Evolutionary conservation across 371 early-diverging fungal genomes (phyloP), one percentile per base, ranked within the genome.

Genomic region (Mucor plumbeus): DNA sequence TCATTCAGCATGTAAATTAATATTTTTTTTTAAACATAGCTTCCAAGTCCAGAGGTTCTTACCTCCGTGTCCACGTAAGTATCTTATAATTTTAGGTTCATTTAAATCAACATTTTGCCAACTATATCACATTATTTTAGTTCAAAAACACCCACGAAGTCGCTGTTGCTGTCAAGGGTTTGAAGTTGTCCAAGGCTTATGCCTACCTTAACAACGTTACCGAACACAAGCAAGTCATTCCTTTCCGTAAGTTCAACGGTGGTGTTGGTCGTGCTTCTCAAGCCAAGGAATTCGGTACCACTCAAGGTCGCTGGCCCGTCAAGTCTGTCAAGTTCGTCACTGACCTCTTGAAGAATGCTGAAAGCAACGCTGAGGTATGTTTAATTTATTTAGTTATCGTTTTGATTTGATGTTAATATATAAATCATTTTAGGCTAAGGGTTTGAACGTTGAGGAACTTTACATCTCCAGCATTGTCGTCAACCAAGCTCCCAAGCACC

Each of bases 61-160:
- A 97, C 92, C 93, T 98, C 77, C 96, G 97, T 82, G 97, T 97
- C 85, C 96, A 96, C 92, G 84, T 83, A 83, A 59, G 80, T 78
- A 38, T 26, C 21, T 19, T 48, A 17, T 48, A 21, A 17, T n/a
- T 19, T 17, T 9, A 48, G 21, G 9, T 19, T 15, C 4, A 34
- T 40, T 41, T 4, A 59, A 31, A 21, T 40, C 11, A 36, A 54
- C 64, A 17, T 17, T 34, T 13, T 48, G 15, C 31, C 31, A 54
- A 34, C 34, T 54, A 31, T 54, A 31, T 54, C 15, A 7, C 3
- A 31, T 19, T 9, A 11, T 31, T 31, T 53, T 54, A 83, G 84
- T 94, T 91, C 88, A 93, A 94, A 91, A 99, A 99, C 94, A 99
- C 99, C 68, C 94, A 94, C 74, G 99, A 99, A 87, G 92, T 97